Evolutionary conservation across 2,329 filamentous ascomycete species (phyloP), one percentile per base, ranked within the genome.

Genomic region (Trichoderma sp.): DNA sequence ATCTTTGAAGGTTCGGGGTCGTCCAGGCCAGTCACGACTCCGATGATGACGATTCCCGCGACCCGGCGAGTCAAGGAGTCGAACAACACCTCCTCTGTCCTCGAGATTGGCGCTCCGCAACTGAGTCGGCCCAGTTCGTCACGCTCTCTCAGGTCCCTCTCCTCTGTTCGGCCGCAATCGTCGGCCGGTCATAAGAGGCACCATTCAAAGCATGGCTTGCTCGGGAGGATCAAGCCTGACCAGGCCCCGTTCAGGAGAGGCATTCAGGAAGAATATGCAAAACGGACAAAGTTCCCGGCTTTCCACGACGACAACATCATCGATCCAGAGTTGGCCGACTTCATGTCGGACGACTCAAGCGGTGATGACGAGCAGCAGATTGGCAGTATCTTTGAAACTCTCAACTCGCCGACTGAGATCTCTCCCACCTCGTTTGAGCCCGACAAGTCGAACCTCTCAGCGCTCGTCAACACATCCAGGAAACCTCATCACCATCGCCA

Each of bases 271-370:
- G 89, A 93, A 66, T 79, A 83, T 55, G 80, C 83, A 4, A 87
- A 84, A 68, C 89, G 88, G 68, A 55, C 60, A 7, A 87, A 88
- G 48, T 83, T 97, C 43, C 90, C 93, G 17, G 93, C 93, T n/a
- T 98, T 99, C 71, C 95, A 99, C 75, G 93, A 95, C 73, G 95
- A 99, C 79, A 98, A 95, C 73, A 97, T 99, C 70, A 98, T 99
- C 70, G 95, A 99, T 74, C 95, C 95, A 1, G 95, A 99, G 72
- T 81, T 99, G 62, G 94, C 93, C 5, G 91, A 92, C 41, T 99
- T 96, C 77, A 90, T 99, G 83, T 99, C 95, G 7, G 95, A 99
- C 74, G 93, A 91, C 55, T 97, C 93, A 1, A 97, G 92, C 71
- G 94, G 91, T 44, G 93, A 97, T 71, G 93, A 39, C 4, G 34